These are phyloP conservation scores for Gardenia jasminoides DNA, from an alignment of 257 asterid genomes.

Conservation along the genomic window DNA sequence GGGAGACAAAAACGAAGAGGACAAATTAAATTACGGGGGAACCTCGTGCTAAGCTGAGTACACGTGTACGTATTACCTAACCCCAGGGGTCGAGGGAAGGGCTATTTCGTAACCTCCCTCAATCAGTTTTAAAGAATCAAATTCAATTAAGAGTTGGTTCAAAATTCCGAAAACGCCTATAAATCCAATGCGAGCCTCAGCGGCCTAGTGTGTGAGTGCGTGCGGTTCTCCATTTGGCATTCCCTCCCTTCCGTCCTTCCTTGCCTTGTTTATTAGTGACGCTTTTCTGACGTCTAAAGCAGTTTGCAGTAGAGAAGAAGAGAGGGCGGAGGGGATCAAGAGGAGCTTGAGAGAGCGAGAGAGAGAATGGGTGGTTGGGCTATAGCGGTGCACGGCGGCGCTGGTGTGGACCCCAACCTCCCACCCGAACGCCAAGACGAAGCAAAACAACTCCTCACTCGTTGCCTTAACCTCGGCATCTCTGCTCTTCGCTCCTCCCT, in stretches of 20 bases:
- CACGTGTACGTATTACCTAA: conserved; percentile 2
- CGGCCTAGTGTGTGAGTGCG: background rate
- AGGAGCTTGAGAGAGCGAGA: background rate
- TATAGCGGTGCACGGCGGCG: conserved; percentile 99
- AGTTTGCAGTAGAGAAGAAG: background rate
- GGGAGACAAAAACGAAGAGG: too few relatives aligned
- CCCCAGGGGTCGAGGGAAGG: background rate
- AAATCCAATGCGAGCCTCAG: background rate
- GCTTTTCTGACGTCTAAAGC: background rate
- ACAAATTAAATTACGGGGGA: too few relatives aligned
- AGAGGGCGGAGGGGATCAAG: too few relatives aligned
- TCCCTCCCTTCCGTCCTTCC: too few relatives aligned
- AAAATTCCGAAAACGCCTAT: conserved; percentile 1
- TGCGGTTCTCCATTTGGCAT: background rate
- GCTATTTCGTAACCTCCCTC: background rate
- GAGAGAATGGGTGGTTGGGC: conserved; percentile 91
- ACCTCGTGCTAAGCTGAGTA: background rate
- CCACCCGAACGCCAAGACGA: conserved; percentile 74
- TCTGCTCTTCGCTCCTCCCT: conserved; percentile 71
- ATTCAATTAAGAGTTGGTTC: background rate
- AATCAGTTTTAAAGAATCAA: background rate
- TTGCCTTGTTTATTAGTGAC: too few relatives aligned
- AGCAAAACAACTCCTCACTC: conserved; percentile 83
- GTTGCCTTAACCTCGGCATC: conserved; percentile 78
- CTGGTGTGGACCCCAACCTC: conserved; percentile 97